phyloP scores from a whole-genome alignment of 2,329 filamentous ascomycete species.

The Fusarium humuli region DNA sequence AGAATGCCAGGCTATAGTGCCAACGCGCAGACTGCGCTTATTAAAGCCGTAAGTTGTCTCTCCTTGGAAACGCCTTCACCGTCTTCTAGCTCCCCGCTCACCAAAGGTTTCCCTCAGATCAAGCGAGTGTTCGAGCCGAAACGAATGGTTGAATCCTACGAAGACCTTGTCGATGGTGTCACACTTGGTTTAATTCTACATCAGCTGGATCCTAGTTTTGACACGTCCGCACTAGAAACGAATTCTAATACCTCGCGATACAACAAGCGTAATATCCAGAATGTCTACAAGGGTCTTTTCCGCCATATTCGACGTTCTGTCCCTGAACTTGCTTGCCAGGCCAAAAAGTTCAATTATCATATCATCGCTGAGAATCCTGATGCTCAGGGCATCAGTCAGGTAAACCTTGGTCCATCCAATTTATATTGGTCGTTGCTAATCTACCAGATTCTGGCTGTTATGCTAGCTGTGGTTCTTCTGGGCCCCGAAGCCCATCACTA shows the following conservation, averaged over 20 bases:
- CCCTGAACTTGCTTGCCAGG: conserved; percentile 63
- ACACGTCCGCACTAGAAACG: conserved; percentile 64
- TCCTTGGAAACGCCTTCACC: background rate
- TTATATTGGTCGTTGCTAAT: conserved; percentile 6
- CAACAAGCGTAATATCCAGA: conserved; percentile 65
- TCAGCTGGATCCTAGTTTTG: conserved; percentile 68
- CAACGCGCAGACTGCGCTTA: conserved; percentile 64
- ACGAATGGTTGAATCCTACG: conserved; percentile 60
- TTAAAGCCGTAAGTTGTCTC: conserved; percentile 63
- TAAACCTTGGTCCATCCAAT: conserved; percentile 38
- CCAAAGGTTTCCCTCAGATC: conserved; percentile 41
- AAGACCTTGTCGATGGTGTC: conserved; percentile 65
- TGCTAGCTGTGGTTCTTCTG: conserved; percentile 70
- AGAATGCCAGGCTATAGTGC: conserved; percentile 55
- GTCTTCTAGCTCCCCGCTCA: conserved; percentile 29
- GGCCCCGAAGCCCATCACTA: conserved; percentile 68
- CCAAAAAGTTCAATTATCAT: conserved; percentile 67
- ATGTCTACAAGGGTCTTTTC: conserved; percentile 65
- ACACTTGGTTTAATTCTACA: conserved; percentile 67
- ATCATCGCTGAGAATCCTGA: conserved; percentile 68
- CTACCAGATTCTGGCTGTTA: conserved; percentile 68
- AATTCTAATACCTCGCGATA: conserved; percentile 58
- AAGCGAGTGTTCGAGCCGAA: conserved; percentile 59
- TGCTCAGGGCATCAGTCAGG: conserved; percentile 65
- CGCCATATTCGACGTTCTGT: conserved; percentile 67